A percentile compares a stretch with the other conserved stretches of the same genome.
Evolutionary conservation across 352 stramenopile genomes (phyloP).

Genomic region (Phytophthora ohioensis): DNA sequence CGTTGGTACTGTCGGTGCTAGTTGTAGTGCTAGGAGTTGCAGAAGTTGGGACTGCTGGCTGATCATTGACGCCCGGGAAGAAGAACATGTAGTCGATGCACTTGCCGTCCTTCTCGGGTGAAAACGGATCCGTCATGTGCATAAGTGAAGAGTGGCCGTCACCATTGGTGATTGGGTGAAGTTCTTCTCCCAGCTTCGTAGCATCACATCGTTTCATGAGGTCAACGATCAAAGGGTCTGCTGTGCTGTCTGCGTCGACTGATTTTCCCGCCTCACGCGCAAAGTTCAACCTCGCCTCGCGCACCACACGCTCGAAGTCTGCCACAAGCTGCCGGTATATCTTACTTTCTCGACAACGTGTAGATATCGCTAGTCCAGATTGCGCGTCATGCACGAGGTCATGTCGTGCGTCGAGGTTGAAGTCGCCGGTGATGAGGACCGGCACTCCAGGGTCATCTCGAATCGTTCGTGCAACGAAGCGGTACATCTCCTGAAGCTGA

Average conservation of each 20-base stretch:
- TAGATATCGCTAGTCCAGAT: conserved; percentile 35
- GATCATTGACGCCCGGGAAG: conserved; percentile 50
- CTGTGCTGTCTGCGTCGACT: conserved; percentile 19
- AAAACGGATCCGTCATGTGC: conserved; percentile 56
- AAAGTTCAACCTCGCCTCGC: conserved; percentile 33
- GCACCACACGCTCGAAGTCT: conserved; percentile 57
- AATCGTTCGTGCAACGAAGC: conserved; percentile 64
- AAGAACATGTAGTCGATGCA: conserved; percentile 92
- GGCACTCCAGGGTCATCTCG: conserved; percentile 59
- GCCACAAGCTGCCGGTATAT: conserved; percentile 68
- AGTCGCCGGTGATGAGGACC: conserved; percentile 80
- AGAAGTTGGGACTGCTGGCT: conserved; percentile 4
- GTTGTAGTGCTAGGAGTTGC: conserved; percentile 15
- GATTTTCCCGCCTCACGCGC: conserved; percentile 22
- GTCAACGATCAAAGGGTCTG: conserved; percentile 48
- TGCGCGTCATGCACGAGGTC: conserved; percentile 59
- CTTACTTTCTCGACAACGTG: conserved; percentile 60
- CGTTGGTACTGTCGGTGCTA: conserved; percentile 19
- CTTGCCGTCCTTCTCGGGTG: conserved; percentile 71
- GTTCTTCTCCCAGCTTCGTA: conserved; percentile 53
- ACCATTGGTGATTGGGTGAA: conserved; percentile 84
- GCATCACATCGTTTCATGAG: conserved; percentile 76
- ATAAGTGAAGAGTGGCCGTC: conserved; percentile 75
- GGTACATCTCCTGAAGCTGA: conserved; percentile 71
- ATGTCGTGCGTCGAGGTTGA: conserved; percentile 84